phyloP scores from a whole-genome alignment of 331 rosid species.

The Cydonia oblonga region DNA sequence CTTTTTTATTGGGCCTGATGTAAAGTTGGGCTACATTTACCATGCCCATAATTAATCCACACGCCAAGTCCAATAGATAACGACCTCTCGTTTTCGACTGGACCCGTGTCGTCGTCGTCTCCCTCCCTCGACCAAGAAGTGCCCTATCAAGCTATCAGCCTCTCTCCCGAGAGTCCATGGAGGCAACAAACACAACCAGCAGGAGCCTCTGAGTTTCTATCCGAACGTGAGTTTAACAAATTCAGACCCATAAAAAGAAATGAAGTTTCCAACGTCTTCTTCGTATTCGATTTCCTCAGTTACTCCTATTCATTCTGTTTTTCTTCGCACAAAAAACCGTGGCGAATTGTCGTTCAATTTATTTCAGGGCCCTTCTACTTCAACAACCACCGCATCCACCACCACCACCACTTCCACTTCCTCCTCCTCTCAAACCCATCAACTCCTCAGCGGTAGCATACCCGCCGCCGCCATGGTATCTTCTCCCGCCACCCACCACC shows the following conservation, averaged over 20 bases:
- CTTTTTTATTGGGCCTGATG: background rate
- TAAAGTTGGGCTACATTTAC: background rate
- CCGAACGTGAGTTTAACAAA: conserved; percentile 10
- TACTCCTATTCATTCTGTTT: conserved; percentile 22
- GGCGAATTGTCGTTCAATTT: conserved; percentile 24
- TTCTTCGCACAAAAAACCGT: conserved; percentile 19
- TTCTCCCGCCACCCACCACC: background rate
- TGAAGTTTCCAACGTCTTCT: conserved; percentile 30
- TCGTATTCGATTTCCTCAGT: conserved; percentile 14
- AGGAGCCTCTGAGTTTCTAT: conserved; percentile 17
- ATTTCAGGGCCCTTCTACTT: conserved; percentile 4
- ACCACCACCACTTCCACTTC: background rate
- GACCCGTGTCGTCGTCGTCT: background rate
- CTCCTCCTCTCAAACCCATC: conserved; percentile 14
- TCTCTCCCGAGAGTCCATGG: background rate
- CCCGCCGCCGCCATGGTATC: conserved; percentile 24
- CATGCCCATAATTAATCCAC: background rate
- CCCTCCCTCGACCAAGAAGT: background rate
- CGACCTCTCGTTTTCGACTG: background rate
- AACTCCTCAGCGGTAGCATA: background rate
- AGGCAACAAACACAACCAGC: background rate
- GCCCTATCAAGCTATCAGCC: background rate
- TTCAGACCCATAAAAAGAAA: conserved; percentile 7
- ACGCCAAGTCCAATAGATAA: background rate
- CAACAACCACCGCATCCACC: background rate